phyloP scores from a whole-genome alignment of 306 rosid species.

The Rosa rugosa region DNA sequence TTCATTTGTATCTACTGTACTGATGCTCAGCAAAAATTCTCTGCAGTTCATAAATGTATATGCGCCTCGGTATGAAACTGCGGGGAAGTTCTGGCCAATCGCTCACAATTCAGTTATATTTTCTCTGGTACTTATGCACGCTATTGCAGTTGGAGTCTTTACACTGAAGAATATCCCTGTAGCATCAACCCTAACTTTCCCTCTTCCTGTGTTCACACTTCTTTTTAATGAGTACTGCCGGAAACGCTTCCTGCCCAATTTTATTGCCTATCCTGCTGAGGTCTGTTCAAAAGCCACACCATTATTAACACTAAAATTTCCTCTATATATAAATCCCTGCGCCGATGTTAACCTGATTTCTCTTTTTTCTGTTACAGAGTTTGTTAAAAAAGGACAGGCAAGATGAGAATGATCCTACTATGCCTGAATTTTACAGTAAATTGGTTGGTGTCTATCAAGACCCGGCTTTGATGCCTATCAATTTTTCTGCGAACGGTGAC shows the following conservation, averaged over 20 bases:
- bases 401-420: slow-evolving; percentile 50
- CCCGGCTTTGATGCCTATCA: slow-evolving; percentile 73
- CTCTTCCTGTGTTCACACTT: slow-evolving; percentile 84
- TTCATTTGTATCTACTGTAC: slow-evolving; percentile 15
- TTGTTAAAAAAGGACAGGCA: slow-evolving; percentile 83
- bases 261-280: slow-evolving; percentile 74
- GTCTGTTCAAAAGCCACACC: slow-evolving; percentile 42
- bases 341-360: slow-evolving; percentile 23
- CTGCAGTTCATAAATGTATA: slow-evolving; percentile 85
- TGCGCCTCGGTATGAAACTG: slow-evolving; percentile 74
- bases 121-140: slow-evolving; percentile 89
- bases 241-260: slow-evolving; percentile 85
- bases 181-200: slow-evolving; percentile 48
- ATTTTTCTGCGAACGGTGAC: slow-evolving; percentile 37
- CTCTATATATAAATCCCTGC: neutral
- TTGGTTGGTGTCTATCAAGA: slow-evolving; percentile 67
- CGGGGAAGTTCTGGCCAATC: slow-evolving; percentile 89
- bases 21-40: slow-evolving; percentile 26
- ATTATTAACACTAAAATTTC: neutral
- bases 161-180: slow-evolving; percentile 60
- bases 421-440: slow-evolving; percentile 55
- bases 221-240: slow-evolving; percentile 93
- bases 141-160: slow-evolving; percentile 90
- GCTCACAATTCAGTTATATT: slow-evolving; percentile 81
- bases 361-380: slow-evolving; percentile 47